Conservation (phyloP, 139 green algal genomes). For the Spirogloea muscicola region DNA sequence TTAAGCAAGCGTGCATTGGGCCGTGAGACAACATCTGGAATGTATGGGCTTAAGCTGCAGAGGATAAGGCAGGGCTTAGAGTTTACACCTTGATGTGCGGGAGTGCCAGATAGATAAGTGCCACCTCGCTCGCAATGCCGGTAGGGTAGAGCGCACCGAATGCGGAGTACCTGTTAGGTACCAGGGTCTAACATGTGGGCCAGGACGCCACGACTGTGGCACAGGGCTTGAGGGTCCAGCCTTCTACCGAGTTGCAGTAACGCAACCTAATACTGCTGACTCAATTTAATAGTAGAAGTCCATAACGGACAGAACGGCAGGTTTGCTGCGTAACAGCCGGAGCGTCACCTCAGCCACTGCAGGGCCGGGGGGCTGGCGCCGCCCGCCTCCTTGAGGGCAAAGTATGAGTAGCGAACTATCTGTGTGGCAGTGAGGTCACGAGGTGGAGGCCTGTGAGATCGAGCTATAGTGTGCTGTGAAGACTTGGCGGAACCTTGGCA, state of each 20-base stretch:
- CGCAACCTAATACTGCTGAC: too few species aligned
- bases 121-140: constrained; percentile 28
- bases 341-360: constrained; percentile 17
- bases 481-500: too few species aligned
- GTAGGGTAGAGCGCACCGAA: constrained; percentile 35
- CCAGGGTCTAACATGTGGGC: background rate
- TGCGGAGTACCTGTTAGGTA: constrained; percentile 24
- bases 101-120: constrained; percentile 26
- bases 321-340: background rate
- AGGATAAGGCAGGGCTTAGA: background rate
- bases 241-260: too few species aligned
- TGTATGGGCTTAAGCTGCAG: background rate
- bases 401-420: constrained; percentile 29
- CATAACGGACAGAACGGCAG: background rate
- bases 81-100: constrained; percentile 26
- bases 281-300: too few species aligned
- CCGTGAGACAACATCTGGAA: too few species aligned
- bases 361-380: background rate
- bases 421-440: too few species aligned
- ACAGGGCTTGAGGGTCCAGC: too few species aligned
- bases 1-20: too few species aligned
- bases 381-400: constrained; percentile 22
- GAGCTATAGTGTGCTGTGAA: too few species aligned
- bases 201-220: too few species aligned
- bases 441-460: too few species aligned